Base-by-base conservation (phyloP, 495 filamentous ascomycete genomes). In the Penicillium tannophilum region DNA sequence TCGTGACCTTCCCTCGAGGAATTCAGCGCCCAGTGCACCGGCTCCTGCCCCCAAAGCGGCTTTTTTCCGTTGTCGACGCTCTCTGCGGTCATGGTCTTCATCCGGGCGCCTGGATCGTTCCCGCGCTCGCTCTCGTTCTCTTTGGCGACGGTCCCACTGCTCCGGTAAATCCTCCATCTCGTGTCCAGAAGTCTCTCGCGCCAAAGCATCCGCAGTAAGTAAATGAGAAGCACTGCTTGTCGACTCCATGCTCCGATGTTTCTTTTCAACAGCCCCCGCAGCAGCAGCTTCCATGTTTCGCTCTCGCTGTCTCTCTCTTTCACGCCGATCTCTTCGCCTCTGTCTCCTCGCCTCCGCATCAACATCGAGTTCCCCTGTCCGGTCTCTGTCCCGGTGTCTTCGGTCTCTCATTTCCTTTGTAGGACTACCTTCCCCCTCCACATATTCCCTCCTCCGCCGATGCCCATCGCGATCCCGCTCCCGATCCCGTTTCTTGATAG, bases 181-280 rank as follows among this genome's bases (percentile, higher is more conserved):
- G 62, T 88, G 86, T 30, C 82, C 71, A n/a, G 79, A 73, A 58
- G 88, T 80, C 41, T 90, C 66, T 63, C 81, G 79, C 16, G 86
- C 86, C 56, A 90, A 68, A 8, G 86, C 81, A 55, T 85, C 83
- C 11, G 80, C 79, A 48, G 63, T 76, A 8, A 79, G 59, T 2
- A 78, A 52, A 62, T 75, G 69, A 0, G 76, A 72, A 6, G 70
- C 67, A 62, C 74, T 78, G 51, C 68, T 73, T 14, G 73, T 66
- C 35, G 76, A 78, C 31, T 78, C 75, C 0, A 56, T 69, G 56
- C 75, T 79, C 36, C 68, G 58, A 65, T 79, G 75, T 45, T 78
- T 78, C 36, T 55, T 55, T 28, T 58, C 62, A 47, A 52, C 50
- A 17, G 54, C 52, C 50, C 55, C 56, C 26, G 50, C 58, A 19